Percentiles rank a stretch among this genome's conserved stretches.
phyloP scores from a whole-genome alignment of 2,329 filamentous ascomycete species.

The Sclerotinia spermophila region DNA sequence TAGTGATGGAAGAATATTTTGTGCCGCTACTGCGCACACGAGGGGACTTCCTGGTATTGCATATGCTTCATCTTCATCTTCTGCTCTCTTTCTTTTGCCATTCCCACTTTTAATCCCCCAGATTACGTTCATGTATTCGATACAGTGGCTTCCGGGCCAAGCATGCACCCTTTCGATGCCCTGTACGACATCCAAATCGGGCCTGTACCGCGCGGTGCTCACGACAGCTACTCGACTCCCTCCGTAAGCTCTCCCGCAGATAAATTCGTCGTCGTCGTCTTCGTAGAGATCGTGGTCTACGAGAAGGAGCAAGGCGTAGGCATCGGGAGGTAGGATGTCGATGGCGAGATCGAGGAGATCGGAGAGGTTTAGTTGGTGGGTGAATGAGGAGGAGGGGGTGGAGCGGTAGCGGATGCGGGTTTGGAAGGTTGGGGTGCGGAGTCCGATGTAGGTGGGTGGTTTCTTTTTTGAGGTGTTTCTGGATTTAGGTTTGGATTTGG shows the following conservation, averaged over 20 bases:
- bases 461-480: not conserved
- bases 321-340: slow-evolving; percentile 29
- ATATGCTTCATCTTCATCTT: not conserved
- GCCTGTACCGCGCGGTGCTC: slow-evolving; percentile 59
- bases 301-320: slow-evolving; percentile 31
- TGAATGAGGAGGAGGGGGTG: slow-evolving; percentile 24
- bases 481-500: not conserved
- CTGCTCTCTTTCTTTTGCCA: not conserved
- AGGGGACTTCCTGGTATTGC: slow-evolving; percentile 31
- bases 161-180: slow-evolving; percentile 44
- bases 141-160: slow-evolving; percentile 64
- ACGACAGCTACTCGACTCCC: slow-evolving; percentile 60
- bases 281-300: slow-evolving; percentile 34
- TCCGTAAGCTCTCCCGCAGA: slow-evolving; percentile 63
- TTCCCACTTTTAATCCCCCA: not conserved
- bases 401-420: slow-evolving; percentile 28
- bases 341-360: slow-evolving; percentile 33
- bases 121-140: slow-evolving; percentile 43
- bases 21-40: slow-evolving; percentile 37
- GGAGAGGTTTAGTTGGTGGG: slow-evolving; percentile 32
- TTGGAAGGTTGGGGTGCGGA: slow-evolving; percentile 10
- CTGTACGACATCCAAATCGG: slow-evolving; percentile 43
- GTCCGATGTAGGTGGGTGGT: slow-evolving; percentile 3
- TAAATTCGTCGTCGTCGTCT: slow-evolving; percentile 58
- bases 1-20: slow-evolving; percentile 20